A percentile compares a stretch with the other conserved stretches of the same genome.
phyloP scores from a whole-genome alignment of 2,329 filamentous ascomycete species.

The Fusarium sp. region DNA sequence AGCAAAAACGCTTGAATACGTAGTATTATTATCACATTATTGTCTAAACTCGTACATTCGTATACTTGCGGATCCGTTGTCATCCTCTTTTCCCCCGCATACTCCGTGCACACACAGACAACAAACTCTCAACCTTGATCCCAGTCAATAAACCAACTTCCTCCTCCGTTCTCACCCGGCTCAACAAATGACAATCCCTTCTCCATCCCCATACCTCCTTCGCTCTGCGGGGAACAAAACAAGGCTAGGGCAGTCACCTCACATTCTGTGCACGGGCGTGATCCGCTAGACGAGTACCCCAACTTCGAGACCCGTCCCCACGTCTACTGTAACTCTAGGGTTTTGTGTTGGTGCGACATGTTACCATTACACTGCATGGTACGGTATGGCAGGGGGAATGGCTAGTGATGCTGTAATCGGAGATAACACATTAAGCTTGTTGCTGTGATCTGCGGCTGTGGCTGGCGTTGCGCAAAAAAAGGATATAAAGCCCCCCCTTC shows the following conservation, averaged over 20 bases:
- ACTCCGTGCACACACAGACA: not conserved
- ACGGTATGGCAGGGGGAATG: not conserved
- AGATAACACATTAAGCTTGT: slow-evolving; percentile 4
- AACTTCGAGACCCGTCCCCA: slow-evolving; percentile 31
- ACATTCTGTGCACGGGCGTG: slow-evolving; percentile 9
- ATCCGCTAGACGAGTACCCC: slow-evolving; percentile 28
- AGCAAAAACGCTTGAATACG: not conserved
- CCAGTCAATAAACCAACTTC: not conserved
- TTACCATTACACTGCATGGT: not conserved
- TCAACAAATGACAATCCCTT: slow-evolving; percentile 1
- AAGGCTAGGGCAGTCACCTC: slow-evolving; percentile 18
- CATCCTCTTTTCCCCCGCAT: slow-evolving; percentile 2
- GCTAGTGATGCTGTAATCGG: not conserved
- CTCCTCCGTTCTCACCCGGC: slow-evolving; percentile 19
- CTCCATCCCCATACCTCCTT: not conserved
- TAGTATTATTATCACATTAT: not conserved
- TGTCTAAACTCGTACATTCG: not conserved
- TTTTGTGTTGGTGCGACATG: slow-evolving; percentile 12
- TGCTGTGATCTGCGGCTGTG: not conserved
- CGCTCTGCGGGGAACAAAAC: slow-evolving; percentile 4
- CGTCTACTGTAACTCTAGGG: slow-evolving; percentile 19
- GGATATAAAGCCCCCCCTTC: slow-evolving; percentile 15
- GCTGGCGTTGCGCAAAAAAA: not conserved
- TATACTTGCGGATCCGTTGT: not conserved
- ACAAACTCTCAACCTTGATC: not conserved